phyloP scores from a whole-genome alignment of 2,329 filamentous ascomycete species.

The Fusarium chaquense region DNA sequence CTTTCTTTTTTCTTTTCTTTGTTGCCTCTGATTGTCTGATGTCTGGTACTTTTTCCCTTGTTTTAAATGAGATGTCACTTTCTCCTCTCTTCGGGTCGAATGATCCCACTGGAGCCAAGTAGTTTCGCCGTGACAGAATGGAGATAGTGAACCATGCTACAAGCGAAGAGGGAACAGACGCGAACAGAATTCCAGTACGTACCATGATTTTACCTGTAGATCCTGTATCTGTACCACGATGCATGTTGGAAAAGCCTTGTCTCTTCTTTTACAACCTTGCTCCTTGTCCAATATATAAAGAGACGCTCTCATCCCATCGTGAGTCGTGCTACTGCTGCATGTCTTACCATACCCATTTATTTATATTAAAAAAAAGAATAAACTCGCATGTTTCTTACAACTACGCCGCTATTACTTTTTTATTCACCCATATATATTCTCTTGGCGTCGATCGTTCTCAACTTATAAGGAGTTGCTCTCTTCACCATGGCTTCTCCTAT shows the following conservation, averaged over 20 bases:
- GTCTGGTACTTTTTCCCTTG: background rate
- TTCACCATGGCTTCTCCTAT: background rate
- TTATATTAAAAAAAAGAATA: background rate
- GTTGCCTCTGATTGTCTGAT: background rate
- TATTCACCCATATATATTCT: background rate
- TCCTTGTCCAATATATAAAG: constrained; percentile 34
- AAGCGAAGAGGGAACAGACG: background rate
- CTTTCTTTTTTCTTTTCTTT: constrained; percentile 6
- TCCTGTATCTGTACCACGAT: background rate
- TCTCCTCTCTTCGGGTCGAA: constrained; percentile 34
- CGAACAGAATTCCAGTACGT: background rate
- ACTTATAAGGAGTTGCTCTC: background rate
- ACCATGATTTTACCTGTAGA: background rate
- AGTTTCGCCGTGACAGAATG: background rate
- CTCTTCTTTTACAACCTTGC: constrained; percentile 17
- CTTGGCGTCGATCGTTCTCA: background rate
- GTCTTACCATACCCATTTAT: background rate
- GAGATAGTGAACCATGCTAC: background rate
- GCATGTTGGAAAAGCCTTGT: background rate
- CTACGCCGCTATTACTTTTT: background rate
- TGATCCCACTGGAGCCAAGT: constrained; percentile 13
- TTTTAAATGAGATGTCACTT: constrained; percentile 42
- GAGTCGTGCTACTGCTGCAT: background rate
- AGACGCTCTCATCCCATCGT: background rate
- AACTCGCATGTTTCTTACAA: background rate